Evolutionary conservation across 2,329 filamentous ascomycete genomes (phyloP).

Genomic region (Diaporthe sp.): DNA sequence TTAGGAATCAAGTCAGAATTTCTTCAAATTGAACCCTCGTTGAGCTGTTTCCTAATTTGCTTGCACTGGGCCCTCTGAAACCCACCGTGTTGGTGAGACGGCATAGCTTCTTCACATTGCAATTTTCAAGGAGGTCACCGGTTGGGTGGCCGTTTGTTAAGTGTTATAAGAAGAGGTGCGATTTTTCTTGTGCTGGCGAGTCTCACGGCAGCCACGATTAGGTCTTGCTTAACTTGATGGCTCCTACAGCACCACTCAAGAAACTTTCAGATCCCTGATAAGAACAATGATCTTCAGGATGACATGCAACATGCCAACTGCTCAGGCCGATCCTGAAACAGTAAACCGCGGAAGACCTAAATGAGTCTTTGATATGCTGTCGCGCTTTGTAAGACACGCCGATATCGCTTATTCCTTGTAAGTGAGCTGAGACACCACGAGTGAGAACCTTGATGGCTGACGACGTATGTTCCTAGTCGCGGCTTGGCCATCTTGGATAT

Average conservation of each 20-base stretch:
- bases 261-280: slow-evolving; percentile 51
- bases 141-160: no score
- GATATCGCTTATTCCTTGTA: background rate
- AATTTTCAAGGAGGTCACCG: no score
- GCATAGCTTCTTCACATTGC: no score
- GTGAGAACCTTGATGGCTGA: slow-evolving; percentile 7
- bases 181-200: slow-evolving; percentile 40
- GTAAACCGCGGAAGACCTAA: slow-evolving; percentile 51
- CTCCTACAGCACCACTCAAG: slow-evolving; percentile 40
- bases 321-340: slow-evolving; percentile 23
- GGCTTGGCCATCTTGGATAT: background rate
- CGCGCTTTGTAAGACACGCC: background rate
- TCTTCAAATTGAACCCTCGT: background rate
- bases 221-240: slow-evolving; percentile 14
- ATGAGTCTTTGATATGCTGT: background rate
- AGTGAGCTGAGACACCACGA: background rate
- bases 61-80: background rate
- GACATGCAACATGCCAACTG: no score
- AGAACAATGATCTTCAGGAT: slow-evolving; percentile 45
- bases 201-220: slow-evolving; percentile 28
- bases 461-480: background rate
- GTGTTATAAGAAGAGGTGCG: slow-evolving; percentile 39
- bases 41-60: background rate
- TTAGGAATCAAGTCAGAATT: background rate
- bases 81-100: background rate